Conservation (phyloP, 2,329 filamentous ascomycete species). For the Penicillium rolfsii region DNA sequence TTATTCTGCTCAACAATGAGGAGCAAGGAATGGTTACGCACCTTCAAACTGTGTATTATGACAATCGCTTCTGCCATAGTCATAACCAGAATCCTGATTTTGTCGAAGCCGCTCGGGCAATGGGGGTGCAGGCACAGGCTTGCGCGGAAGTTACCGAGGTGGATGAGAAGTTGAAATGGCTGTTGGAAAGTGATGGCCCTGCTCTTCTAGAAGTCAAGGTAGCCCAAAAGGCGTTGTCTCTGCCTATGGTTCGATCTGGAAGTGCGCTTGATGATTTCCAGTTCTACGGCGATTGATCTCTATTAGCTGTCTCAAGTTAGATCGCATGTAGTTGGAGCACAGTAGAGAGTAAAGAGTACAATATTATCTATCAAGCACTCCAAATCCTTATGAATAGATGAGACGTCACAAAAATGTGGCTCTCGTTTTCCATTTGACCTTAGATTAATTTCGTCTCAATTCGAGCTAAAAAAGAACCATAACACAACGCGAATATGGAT, state of each 20-base stretch:
- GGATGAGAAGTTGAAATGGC: neutral
- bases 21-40: conserved; percentile 97
- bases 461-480: too few relatives aligned
- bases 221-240: neutral
- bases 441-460: too few relatives aligned
- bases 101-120: neutral
- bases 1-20: conserved; percentile 90
- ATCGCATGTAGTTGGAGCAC: neutral
- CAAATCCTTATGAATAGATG: too few relatives aligned
- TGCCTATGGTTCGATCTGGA: neutral
- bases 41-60: conserved; percentile 50
- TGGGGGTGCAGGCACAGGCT: conserved; percentile 5
- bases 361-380: too few relatives aligned
- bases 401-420: too few relatives aligned
- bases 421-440: too few relatives aligned
- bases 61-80: conserved; percentile 2
- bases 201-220: neutral
- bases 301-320: neutral
- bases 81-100: conserved; percentile 4
- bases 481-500: too few relatives aligned
- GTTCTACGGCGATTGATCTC: neutral
- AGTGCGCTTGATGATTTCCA: neutral
- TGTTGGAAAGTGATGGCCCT: conserved; percentile 1
- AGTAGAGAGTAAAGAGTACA: too few relatives aligned
- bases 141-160: neutral